These are phyloP conservation scores for Lentinula novae-zelandiae DNA, from an alignment of 1,284 basidiomycete species.

Conservation along the genomic window DNA sequence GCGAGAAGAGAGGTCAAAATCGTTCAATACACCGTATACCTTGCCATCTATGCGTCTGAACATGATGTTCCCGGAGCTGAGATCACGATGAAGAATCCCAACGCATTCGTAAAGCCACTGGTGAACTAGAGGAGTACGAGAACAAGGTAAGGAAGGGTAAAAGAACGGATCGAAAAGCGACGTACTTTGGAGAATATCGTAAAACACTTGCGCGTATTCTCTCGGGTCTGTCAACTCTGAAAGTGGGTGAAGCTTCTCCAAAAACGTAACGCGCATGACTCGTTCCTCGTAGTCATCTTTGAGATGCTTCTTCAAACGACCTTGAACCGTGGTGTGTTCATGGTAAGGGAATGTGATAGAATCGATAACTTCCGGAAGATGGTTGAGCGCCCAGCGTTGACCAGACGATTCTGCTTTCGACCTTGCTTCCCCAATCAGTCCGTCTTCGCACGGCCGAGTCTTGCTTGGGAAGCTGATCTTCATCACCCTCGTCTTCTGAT, in stretches of 20 bases:
- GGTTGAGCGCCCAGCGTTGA: conserved; percentile 4
- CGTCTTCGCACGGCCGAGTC: background rate
- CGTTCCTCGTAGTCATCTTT: conserved; percentile 4
- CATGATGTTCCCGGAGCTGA: conserved; percentile 6
- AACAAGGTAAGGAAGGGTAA: too few species aligned
- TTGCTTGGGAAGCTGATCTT: conserved; percentile 9
- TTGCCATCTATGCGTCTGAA: background rate
- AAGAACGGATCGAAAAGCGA: background rate
- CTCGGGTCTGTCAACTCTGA: background rate
- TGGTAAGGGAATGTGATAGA: background rate
- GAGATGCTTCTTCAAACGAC: background rate
- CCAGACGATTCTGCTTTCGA: background rate
- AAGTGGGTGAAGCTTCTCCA: conserved; percentile 1
- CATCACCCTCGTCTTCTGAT: background rate
- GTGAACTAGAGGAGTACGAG: background rate
- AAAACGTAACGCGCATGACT: background rate
- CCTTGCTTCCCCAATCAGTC: background rate
- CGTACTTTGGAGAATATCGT: conserved; percentile 6
- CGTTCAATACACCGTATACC: conserved; percentile 8
- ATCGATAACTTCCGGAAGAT: conserved; percentile 9
- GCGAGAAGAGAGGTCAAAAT: conserved; percentile 3
- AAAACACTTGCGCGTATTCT: conserved; percentile 5
- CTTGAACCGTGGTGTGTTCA: background rate
- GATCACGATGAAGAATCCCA: conserved; percentile 8
- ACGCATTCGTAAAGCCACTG: conserved; percentile 1